phyloP scores from a whole-genome alignment of 1,284 basidiomycete genomes.

The Rhodotorula sp. region DNA sequence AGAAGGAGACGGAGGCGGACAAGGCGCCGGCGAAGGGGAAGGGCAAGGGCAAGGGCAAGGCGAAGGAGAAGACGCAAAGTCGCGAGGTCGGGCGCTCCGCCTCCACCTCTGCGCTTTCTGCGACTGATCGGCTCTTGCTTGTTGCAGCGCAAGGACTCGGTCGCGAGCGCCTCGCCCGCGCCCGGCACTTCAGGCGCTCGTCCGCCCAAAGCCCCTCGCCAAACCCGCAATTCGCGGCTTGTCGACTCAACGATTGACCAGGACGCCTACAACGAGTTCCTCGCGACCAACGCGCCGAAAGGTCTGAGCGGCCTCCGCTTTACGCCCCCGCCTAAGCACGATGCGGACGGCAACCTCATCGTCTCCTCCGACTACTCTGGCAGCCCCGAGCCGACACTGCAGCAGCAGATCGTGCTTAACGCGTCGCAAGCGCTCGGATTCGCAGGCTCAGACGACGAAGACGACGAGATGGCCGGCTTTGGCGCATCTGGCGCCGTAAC shows the following conservation, averaged over 20 bases:
- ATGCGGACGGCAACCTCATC: constrained; percentile 8
- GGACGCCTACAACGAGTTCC: neutral
- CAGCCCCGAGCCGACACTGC: neutral
- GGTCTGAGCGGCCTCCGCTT: neutral
- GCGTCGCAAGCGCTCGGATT: neutral
- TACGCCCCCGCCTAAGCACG: constrained; percentile 13
- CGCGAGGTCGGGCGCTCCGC: neutral
- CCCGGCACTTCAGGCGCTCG: neutral
- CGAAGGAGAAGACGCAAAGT: neutral
- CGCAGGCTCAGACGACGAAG: neutral
- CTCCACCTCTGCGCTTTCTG: no score
- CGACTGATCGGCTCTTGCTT: neutral
- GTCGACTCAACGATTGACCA: neutral
- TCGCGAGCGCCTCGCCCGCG: neutral
- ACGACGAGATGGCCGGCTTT: neutral
- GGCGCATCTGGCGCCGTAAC: neutral
- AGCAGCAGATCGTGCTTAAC: neutral
- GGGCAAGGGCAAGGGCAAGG: neutral
- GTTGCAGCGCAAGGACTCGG: neutral
- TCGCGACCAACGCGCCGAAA: neutral
- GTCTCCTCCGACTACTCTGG: neutral
- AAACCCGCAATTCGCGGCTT: neutral
- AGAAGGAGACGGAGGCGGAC: neutral
- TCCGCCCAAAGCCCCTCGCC: neutral
- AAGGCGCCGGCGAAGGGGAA: neutral